phyloP scores from a whole-genome alignment of 2,329 filamentous ascomycete species.

The Oidium heveae region DNA sequence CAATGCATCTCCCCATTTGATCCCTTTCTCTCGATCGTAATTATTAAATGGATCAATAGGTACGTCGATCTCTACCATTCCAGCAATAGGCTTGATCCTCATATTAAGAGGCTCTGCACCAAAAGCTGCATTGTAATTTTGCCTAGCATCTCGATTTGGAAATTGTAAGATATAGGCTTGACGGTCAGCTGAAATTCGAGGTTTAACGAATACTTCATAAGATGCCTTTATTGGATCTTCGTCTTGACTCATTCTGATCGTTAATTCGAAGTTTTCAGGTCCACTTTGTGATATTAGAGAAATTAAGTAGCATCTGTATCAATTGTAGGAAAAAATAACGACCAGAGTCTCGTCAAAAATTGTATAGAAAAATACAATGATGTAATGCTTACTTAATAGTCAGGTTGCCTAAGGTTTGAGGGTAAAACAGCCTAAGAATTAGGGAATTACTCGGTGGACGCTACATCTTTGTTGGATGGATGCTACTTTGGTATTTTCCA shows the following conservation, averaged over 20 bases:
- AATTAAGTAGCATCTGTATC: too few relatives aligned
- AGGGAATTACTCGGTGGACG: too few relatives aligned
- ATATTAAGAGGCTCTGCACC: slow-evolving; percentile 40
- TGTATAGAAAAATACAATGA: too few relatives aligned
- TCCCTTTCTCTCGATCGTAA: slow-evolving; percentile 65
- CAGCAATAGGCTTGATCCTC: slow-evolving; percentile 57
- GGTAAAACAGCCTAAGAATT: too few relatives aligned
- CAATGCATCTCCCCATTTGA: slow-evolving; percentile 60
- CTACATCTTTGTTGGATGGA: too few relatives aligned
- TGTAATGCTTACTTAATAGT: too few relatives aligned
- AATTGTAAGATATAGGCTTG: slow-evolving; percentile 72
- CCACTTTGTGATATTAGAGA: too few relatives aligned
- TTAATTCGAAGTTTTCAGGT: too few relatives aligned
- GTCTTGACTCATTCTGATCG: neutral
- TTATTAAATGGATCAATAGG: slow-evolving; percentile 41
- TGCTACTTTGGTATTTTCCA: too few relatives aligned
- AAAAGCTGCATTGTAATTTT: slow-evolving; percentile 29
- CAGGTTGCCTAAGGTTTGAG: too few relatives aligned
- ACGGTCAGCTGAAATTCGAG: slow-evolving; percentile 32
- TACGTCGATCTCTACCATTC: slow-evolving; percentile 82
- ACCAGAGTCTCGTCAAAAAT: too few relatives aligned
- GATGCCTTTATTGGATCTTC: slow-evolving; percentile 42
- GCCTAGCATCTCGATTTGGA: slow-evolving; percentile 42
- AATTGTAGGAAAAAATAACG: too few relatives aligned
- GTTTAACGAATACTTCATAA: slow-evolving; percentile 75